Evolutionary conservation across 1,284 basidiomycete species (phyloP).

Genomic region (Tilletia setariae): DNA sequence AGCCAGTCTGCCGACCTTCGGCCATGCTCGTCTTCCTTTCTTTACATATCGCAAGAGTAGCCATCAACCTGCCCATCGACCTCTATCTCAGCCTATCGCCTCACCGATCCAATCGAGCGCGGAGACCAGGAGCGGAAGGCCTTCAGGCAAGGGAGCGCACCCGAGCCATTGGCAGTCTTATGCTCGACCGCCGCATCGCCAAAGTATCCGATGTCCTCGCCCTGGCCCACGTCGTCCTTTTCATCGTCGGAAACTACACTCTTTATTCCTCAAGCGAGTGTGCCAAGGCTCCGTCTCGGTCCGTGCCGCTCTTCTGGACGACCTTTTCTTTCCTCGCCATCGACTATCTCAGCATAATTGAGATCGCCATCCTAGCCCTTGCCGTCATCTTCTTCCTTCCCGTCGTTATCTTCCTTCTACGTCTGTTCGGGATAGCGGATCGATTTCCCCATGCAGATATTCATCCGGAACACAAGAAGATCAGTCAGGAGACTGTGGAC

Average conservation of each 20-base stretch:
- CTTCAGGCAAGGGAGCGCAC: constrained; percentile 31
- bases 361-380: constrained; percentile 36
- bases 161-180: constrained; percentile 31
- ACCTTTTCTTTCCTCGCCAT: constrained; percentile 33
- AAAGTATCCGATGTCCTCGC: constrained; percentile 36
- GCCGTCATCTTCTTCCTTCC: constrained; percentile 41
- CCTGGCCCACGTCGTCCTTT: constrained; percentile 36
- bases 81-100: constrained; percentile 42
- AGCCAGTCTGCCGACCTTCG: constrained; percentile 30
- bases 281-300: constrained; percentile 33
- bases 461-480: constrained; percentile 31
- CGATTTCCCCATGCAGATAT: constrained; percentile 19
- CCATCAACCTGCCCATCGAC: constrained; percentile 34
- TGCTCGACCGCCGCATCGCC: constrained; percentile 32
- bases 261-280: constrained; percentile 31
- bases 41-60: constrained; percentile 36
- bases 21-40: constrained; percentile 41
- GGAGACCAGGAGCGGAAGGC: constrained; percentile 30
- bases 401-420: constrained; percentile 32
- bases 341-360: constrained; percentile 39
- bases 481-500: constrained; percentile 33
- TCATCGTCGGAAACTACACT: constrained; percentile 42
- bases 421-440: constrained; percentile 34
- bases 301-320: constrained; percentile 38
- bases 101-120: constrained; percentile 32